Evolutionary conservation across 1,284 basidiomycete species (phyloP).

Genomic region (Ustilago bromivora): DNA sequence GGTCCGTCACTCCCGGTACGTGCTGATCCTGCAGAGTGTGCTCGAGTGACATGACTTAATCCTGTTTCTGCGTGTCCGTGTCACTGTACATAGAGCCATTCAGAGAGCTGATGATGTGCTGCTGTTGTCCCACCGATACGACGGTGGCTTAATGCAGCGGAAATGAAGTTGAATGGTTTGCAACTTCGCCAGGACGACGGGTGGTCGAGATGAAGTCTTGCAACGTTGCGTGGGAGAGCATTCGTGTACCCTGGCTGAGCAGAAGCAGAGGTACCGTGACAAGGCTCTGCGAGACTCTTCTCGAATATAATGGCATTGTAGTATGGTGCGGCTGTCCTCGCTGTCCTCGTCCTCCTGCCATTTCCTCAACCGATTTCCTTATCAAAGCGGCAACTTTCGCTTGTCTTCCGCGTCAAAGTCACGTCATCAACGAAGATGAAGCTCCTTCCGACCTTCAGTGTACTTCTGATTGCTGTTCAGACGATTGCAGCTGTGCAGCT

Average conservation of each 20-base stretch:
- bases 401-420: not conserved
- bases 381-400: not conserved
- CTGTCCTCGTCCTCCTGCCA: not conserved
- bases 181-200: slow-evolving; percentile 22
- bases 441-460: slow-evolving; percentile 13
- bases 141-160: not conserved
- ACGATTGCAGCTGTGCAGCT: slow-evolving; percentile 13
- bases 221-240: slow-evolving; percentile 8
- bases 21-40: not conserved
- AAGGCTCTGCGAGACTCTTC: too few relatives aligned
- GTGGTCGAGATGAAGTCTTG: slow-evolving; percentile 6
- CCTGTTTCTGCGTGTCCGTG: not conserved
- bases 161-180: slow-evolving; percentile 10
- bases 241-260: not conserved
- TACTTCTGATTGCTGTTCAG: slow-evolving; percentile 15
- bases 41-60: not conserved
- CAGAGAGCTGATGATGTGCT: not conserved
- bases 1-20: not conserved
- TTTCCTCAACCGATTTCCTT: not conserved
- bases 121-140: slow-evolving; percentile 13
- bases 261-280: too few relatives aligned
- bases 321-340: not conserved
- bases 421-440: slow-evolving; percentile 13
- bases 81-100: not conserved
- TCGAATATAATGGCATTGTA: not conserved